Percentiles rank a stretch among this genome's conserved stretches.
phyloP scores from a whole-genome alignment of 805 yeast species.

The Pichia eremophila region DNA sequence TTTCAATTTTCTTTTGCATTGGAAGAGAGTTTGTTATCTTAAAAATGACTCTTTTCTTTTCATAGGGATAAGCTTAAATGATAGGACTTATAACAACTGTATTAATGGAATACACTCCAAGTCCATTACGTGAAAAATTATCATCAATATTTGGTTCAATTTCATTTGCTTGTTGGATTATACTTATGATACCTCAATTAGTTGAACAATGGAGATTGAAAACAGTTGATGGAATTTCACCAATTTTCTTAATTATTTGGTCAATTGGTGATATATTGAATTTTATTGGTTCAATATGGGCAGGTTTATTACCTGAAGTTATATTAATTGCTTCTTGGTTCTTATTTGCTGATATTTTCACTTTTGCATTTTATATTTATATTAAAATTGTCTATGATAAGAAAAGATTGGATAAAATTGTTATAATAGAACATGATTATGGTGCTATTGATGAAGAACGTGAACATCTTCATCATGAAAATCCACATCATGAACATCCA shows the following conservation, averaged over 20 bases:
- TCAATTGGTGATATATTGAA: slow-evolving; percentile 63
- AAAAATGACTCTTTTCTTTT: no score
- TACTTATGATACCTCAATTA: slow-evolving; percentile 64
- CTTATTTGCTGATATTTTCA: slow-evolving; percentile 59
- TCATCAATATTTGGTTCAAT: slow-evolving; percentile 65
- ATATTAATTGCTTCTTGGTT: slow-evolving; percentile 68
- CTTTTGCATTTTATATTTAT: slow-evolving; percentile 52
- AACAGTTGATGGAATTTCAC: slow-evolving; percentile 68
- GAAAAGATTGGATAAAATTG: slow-evolving; percentile 10
- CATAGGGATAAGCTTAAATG: no score
- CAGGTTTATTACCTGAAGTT: slow-evolving; percentile 59
- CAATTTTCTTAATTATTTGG: slow-evolving; percentile 62
- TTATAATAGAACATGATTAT: neutral
- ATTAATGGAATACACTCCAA: slow-evolving; percentile 8
- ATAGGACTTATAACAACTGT: neutral
- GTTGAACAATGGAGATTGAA: slow-evolving; percentile 73
- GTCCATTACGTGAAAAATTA: slow-evolving; percentile 32
- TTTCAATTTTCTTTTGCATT: no score
- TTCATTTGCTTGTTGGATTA: slow-evolving; percentile 73
- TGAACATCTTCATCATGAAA: slow-evolving; percentile 11
- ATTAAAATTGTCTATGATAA: slow-evolving; percentile 40
- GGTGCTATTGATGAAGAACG: slow-evolving; percentile 14
- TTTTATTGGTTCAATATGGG: slow-evolving; percentile 62
- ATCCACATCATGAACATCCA: slow-evolving; percentile 4
- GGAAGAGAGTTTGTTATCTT: no score